Base-by-base conservation (phyloP, 352 stramenopile genomes). In the Peronospora destructor region DNA sequence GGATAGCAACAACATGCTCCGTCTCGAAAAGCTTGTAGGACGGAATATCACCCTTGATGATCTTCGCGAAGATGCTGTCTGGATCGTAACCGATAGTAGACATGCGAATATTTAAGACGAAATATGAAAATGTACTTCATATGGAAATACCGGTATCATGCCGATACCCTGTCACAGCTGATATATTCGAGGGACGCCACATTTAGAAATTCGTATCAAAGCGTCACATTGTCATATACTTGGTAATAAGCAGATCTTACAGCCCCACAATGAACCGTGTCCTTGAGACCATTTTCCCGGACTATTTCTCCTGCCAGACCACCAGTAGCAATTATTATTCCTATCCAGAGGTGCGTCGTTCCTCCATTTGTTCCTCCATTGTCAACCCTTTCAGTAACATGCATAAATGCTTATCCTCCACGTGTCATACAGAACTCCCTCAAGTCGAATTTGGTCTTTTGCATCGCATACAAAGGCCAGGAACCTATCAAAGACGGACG, bases 1-100 rank as follows among this genome's bases (percentile, higher is more conserved):
- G 67, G 55, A 93, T 88, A 35, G 83, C 83, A 17, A 91, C 60
- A 56, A 87, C 75, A 51, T 90, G 77, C 50, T 90, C 26, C 19
- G 80, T 91, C 71, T 93, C 83, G 44, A 91, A 93, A 49, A 93
- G 69, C 68, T 91, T 93, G 71, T 68, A 90, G 32, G 52, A 73
- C 43, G 77, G 79, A 58, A 93, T 82, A 32, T 65, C 58, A 34
- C 77, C 79, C 36, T 83, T 71, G 43, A 93, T 69, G 66, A 93
- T 89, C 74, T 93, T 89, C 21, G 66, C 62, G 49, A 93, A 93
- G 21, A 93, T 46, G 57, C 86, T 91, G 45, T 86, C 66, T 21
- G 44, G 67, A 64, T 92, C 76, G 67, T 88, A 90, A 28, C 71
- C 57, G 35, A 70, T 69, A 10, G 56, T 8, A n/a, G 54, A 17